phyloP scores from a whole-genome alignment of 805 yeast genomes.

The Kregervanrija pseudodelftensis region DNA sequence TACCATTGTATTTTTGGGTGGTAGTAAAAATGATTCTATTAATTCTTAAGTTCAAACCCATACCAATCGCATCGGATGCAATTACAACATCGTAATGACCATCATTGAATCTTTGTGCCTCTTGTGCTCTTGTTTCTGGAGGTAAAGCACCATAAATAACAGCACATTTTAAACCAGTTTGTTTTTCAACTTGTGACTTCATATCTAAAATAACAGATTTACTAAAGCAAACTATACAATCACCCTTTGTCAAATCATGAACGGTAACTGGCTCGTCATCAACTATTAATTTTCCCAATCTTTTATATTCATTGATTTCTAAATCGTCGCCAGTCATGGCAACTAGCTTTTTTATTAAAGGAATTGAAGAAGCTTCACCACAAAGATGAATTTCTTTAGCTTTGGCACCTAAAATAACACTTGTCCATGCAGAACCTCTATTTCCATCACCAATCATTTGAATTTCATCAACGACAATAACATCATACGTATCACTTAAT shows the following conservation, averaged over 20 bases:
- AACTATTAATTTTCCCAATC: conserved; percentile 67
- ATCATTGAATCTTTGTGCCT: conserved; percentile 72
- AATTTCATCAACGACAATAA: conserved; percentile 90
- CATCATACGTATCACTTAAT: conserved; percentile 59
- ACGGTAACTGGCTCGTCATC: conserved; percentile 35
- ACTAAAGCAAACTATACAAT: conserved; percentile 84
- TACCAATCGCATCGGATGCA: conserved; percentile 96
- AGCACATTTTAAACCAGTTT: conserved; percentile 64
- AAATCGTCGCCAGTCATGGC: conserved; percentile 74
- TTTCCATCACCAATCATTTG: conserved; percentile 81
- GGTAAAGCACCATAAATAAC: conserved; percentile 95
- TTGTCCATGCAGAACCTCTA: conserved; percentile 94
- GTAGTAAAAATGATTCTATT: conserved; percentile 71
- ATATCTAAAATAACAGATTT: conserved; percentile 62
- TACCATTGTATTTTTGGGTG: conserved; percentile 65
- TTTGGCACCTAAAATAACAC: conserved; percentile 77
- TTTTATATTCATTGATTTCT: conserved; percentile 58
- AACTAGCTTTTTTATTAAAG: conserved; percentile 52
- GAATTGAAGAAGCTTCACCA: conserved; percentile 86
- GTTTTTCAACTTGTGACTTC: conserved; percentile 61
- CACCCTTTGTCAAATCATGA: conserved; percentile 54
- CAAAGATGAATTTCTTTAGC: conserved; percentile 87
- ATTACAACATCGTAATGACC: conserved; percentile 77
- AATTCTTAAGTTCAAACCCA: conserved; percentile 89
- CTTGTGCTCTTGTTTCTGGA: conserved; percentile 85